Evolutionary conservation across 306 rosid species (phyloP), one percentile per base, ranked within the genome.

Genomic region (Begonia fuchsioides): DNA sequence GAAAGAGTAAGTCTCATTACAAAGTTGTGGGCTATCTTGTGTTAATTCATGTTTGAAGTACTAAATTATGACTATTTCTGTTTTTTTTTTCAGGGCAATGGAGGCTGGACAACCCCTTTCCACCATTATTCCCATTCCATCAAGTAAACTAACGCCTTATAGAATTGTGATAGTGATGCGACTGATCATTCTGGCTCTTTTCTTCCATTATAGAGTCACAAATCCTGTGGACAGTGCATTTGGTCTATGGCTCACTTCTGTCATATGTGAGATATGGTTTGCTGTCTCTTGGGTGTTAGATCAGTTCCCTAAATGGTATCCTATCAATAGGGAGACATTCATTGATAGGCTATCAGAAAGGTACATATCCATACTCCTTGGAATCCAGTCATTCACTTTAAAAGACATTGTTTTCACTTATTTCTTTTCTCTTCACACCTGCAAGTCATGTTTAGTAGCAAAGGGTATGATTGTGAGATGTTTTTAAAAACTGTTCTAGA

Each of bases 221-320:
- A 62, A 90, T 63, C 95, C 98, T 6, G 98, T 90, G 64, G 94
- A 85, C 26, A 79, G 92, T 72, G 98, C 98, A 56, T 85, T 52
- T 61, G 98, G 85, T 67, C 76, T 90, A 52, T 90, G 98, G 98
- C 60, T 90, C 73, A 90, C 98, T 58, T 90, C 98, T 10, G 60
- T 90, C 48, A 77, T 81, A 60, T 90, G 98, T 60, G 98, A 90
- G 77, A 90, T 90, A 70, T 90, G 98, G 98, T 90, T 90, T 47
- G 98, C 87, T 40, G 69, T 85, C 69, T 90, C 98, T 6, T 90
- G 98, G 98, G 85, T 85, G 45, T 58, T 90, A 57, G 95, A 90
- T 79, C 98, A 90, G 78, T 90, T 90, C 75, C 95, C 98, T 16
- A 85, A 90, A 73, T 85, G 95, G 98, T 79, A 32, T 76, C 98